Percentiles rank a stretch among this genome's conserved stretches.
Conservation (phyloP, 1,139 yeast species). For the Pichia sp. region DNA sequence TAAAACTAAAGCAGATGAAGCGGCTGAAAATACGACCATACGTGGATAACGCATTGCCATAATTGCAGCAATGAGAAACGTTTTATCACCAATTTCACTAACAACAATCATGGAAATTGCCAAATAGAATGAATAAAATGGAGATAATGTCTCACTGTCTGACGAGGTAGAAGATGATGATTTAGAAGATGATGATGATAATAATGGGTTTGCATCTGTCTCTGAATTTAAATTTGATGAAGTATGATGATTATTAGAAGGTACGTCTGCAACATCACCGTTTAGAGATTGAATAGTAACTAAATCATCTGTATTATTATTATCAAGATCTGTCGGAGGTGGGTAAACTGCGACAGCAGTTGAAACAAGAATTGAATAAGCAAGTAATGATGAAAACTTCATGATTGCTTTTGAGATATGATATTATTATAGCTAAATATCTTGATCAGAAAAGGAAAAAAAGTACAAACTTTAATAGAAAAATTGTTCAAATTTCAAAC, state of each 20-base stretch:
- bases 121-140: slow-evolving; percentile 15
- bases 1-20: slow-evolving; percentile 76
- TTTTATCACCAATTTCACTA: slow-evolving; percentile 95
- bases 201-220: background rate
- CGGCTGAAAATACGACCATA: slow-evolving; percentile 76
- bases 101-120: slow-evolving; percentile 75
- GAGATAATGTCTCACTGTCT: slow-evolving; percentile 8
- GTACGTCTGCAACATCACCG: background rate
- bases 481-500: no score
- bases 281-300: slow-evolving; percentile 23
- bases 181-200: no score
- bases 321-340: slow-evolving; percentile 17
- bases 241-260: no score
- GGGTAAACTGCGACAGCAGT: slow-evolving; percentile 23
- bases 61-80: slow-evolving; percentile 91
- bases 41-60: slow-evolving; percentile 96
- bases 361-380: slow-evolving; percentile 1
- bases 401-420: background rate
- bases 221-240: background rate
- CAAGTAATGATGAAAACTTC: slow-evolving; percentile 2
- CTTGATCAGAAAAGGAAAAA: no score
- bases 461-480: no score
- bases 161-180: no score
- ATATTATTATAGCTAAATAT: background rate
- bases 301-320: slow-evolving; percentile 15